Evolutionary conservation across 2,329 filamentous ascomycete species (phyloP), one percentile per base, ranked within the genome.

Genomic region (Colletotrichum sp.): DNA sequence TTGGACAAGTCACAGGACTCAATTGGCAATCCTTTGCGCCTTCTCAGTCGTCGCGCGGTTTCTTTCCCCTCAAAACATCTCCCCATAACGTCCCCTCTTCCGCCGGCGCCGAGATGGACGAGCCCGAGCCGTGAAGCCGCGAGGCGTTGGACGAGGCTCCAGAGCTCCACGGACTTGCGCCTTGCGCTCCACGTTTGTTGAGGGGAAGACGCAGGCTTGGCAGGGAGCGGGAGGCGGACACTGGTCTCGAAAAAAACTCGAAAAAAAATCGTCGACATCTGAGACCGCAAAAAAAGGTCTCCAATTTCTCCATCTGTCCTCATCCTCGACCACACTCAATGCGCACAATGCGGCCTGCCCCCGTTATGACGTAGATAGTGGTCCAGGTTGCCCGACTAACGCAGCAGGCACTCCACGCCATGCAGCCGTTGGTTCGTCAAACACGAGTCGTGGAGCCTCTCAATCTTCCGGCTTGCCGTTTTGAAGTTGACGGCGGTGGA

Each of bases 391-490:
- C 74, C 69, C 64, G 64, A 74, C 74, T 76, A 74, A 69, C 44
- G 65, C 70, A 49, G 44, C 59, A 29, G 29, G 64, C 64, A 64
- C 74, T 69, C 70, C 70, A 76, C 74, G 65, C 57, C 16, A 36
- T 32, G 70, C 65, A 52, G 57, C 44, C 70, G 59, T 73, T 76
- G 70, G 64, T 69, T 74, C 65, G 71, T 49, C 34, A 30, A 25
- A 30, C 36, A 61, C 49, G 57, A 74, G 74, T 74, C 64, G 65
- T 69, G 70, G 74, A 74, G 74, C 49, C 64, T 69, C 19, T 65
- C 71, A 74, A 65, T 76, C 65, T 76, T 69, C 65, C 64, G 70
- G 65, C 71, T 64, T 74, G 74, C 74, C 74, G 74, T 76, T 65
- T 76, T 76, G 70, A 76, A 65, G 29, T 71, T 59, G 74, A 74